Percentiles rank a stretch among this genome's conserved stretches.
Evolutionary conservation across 371 early-diverging fungal genomes (phyloP).

Genomic region (Mucor circinelloides): DNA sequence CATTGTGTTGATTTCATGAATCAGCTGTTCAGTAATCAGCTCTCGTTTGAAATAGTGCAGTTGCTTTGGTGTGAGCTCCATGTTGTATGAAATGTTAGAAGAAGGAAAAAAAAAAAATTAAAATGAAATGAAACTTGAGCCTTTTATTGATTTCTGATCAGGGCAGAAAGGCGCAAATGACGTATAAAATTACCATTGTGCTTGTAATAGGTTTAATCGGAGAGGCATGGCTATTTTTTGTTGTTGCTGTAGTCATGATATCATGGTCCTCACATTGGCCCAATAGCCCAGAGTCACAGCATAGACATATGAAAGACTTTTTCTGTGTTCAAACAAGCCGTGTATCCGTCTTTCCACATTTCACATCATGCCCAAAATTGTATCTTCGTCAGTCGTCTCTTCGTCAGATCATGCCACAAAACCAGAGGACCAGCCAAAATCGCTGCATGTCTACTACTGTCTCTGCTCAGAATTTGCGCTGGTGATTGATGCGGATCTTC

Average conservation of each 20-base stretch:
- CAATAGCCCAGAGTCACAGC: background rate
- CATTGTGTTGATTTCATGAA: conserved; percentile 12
- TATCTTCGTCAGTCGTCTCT: conserved; percentile 65
- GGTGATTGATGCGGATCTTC: conserved; percentile 65
- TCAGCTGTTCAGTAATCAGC: conserved; percentile 19
- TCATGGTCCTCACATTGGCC: background rate
- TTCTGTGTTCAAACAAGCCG: background rate
- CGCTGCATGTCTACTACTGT: conserved; percentile 73
- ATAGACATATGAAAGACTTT: background rate
- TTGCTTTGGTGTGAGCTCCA: conserved; percentile 28
- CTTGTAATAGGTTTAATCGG: background rate
- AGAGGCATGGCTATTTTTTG: background rate
- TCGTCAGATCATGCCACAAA: conserved; percentile 59
- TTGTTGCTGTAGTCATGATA: background rate
- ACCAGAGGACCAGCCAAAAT: conserved; percentile 35
- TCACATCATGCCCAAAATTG: conserved; percentile 65
- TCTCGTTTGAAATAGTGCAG: conserved; percentile 35
- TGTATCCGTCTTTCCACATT: conserved; percentile 4
- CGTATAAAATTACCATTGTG: background rate
- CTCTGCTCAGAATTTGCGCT: conserved; percentile 75
- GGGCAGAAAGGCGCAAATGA: background rate
- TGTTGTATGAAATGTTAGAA: background rate
- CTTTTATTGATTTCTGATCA: conserved; percentile 2
- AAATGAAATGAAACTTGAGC: background rate
- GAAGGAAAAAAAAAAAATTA: conserved; percentile 6